Base-by-base conservation (phyloP, 1,139 yeast species). In the Yamadazyma triangularis region DNA sequence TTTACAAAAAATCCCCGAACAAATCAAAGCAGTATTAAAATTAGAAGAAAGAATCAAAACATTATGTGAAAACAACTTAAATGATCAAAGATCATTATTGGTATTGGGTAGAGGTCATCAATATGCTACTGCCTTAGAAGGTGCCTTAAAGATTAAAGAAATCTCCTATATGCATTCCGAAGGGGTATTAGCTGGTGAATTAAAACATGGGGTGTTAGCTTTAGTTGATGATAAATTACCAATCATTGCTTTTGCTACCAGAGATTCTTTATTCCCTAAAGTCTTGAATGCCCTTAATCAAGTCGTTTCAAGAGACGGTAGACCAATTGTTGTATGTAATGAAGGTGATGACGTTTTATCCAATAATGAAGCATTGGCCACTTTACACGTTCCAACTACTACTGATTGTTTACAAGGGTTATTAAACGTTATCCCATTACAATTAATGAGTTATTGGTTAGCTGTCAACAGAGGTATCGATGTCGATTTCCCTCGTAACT, bases 161-260 rank as follows among this genome's bases (percentile, higher is more conserved):
- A 93, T 93, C 42, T 89, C 97, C 4, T 93, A 93, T 61, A 93
- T 91, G 89, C 99, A 93, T 60, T 87, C 97, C 16, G 99, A 93
- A 68, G 99, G 98, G 69, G 96, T 93, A 31, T 78, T 91, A 45
- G 98, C 99, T 16, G 99, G 98, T 58, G 99, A 93, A 64, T 78
- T 93, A 62, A 93, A 93, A 64, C 99, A 93, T 56, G 99, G 99
- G 63, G 96, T 88, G 24, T 76, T 93, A 52, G 99, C 99, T 3
- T 74, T 93, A 44, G 96, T 93, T 41, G 99, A 93, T 60, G 94
- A 86, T 51, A 70, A 83, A 46, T 72, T 93, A 53, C 98, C 98
- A 41, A 87, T 91, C 44, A 83, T 93, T 60, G 95, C 95, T 9
- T 80, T 93, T 62, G 97, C 96, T 33, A 91, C 98, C n/a, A 78